Evolutionary conservation across 1,284 basidiomycete genomes (phyloP).

Genomic region (Microstroma glucosiphilum): DNA sequence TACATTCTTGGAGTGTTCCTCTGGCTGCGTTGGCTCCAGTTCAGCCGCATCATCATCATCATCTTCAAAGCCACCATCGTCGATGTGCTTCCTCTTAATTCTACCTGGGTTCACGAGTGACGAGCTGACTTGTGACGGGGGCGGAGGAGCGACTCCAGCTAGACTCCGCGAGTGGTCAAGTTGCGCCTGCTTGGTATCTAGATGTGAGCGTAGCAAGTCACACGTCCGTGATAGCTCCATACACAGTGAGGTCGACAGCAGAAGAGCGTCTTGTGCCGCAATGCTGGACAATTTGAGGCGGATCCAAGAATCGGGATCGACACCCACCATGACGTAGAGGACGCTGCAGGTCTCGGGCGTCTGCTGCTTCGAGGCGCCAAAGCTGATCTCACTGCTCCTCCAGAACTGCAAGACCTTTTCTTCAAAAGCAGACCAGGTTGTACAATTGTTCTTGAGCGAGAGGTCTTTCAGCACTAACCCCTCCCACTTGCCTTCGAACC

Average conservation of each 20-base stretch:
- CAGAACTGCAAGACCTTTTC: not conserved
- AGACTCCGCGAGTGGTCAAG: not conserved
- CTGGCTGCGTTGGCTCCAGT: no score
- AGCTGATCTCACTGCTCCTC: not conserved
- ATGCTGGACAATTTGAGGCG: not conserved
- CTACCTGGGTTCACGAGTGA: constrained; percentile 4
- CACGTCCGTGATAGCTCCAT: not conserved
- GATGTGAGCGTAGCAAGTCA: not conserved
- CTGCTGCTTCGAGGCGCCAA: not conserved
- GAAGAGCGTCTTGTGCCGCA: not conserved
- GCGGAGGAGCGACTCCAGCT: constrained; percentile 1
- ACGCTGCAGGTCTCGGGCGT: not conserved
- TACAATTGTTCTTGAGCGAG: not conserved
- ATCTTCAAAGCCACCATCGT: constrained; percentile 3
- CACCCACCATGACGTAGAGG: not conserved
- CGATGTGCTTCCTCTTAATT: not conserved
- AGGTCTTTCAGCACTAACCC: not conserved
- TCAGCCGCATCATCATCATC: constrained; percentile 3
- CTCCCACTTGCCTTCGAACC: not conserved
- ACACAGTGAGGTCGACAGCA: not conserved
- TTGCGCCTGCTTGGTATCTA: not conserved
- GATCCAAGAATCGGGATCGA: not conserved
- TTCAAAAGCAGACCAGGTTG: not conserved
- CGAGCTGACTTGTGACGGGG: not conserved
- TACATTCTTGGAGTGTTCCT: no score